These are phyloP conservation scores for Draba incana DNA, from an alignment of 345 rosid species.

Conservation along the genomic window DNA sequence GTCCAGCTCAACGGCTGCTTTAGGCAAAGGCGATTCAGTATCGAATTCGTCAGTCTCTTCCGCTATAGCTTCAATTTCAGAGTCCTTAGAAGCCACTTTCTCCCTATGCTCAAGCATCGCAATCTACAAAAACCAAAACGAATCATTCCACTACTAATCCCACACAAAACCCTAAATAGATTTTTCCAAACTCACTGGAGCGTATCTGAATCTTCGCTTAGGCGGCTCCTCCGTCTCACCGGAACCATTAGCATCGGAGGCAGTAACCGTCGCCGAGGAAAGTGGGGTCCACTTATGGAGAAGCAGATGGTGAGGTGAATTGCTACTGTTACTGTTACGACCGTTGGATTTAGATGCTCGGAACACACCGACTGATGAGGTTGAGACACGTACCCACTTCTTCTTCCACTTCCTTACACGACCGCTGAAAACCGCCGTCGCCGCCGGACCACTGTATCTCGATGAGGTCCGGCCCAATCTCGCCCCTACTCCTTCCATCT, in stretches of 20 bases:
- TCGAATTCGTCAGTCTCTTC: slow-evolving; percentile 44
- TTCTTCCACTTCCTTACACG: slow-evolving; percentile 97
- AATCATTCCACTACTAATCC: slow-evolving; percentile 3
- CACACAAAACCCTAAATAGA: slow-evolving; percentile 23
- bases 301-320: slow-evolving; percentile 55
- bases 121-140: slow-evolving; percentile 48
- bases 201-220: slow-evolving; percentile 75
- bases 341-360: slow-evolving; percentile 54
- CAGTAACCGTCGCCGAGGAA: slow-evolving; percentile 39
- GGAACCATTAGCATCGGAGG: slow-evolving; percentile 41
- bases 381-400: slow-evolving; percentile 92
- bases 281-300: slow-evolving; percentile 97
- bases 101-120: slow-evolving; percentile 69
- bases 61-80: slow-evolving; percentile 46
- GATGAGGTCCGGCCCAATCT: slow-evolving; percentile 83
- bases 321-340: slow-evolving; percentile 42
- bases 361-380: slow-evolving; percentile 45
- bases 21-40: slow-evolving; percentile 39
- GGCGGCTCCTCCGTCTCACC: slow-evolving; percentile 69
- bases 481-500: slow-evolving; percentile 90
- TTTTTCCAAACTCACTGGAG: slow-evolving; percentile 62
- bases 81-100: slow-evolving; percentile 46
- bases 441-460: slow-evolving; percentile 63
- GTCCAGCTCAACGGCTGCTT: slow-evolving; percentile 45
- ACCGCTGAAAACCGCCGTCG: slow-evolving; percentile 79